Conservation (phyloP, 805 yeast species). For the Scheffersomyces stipitis region DNA sequence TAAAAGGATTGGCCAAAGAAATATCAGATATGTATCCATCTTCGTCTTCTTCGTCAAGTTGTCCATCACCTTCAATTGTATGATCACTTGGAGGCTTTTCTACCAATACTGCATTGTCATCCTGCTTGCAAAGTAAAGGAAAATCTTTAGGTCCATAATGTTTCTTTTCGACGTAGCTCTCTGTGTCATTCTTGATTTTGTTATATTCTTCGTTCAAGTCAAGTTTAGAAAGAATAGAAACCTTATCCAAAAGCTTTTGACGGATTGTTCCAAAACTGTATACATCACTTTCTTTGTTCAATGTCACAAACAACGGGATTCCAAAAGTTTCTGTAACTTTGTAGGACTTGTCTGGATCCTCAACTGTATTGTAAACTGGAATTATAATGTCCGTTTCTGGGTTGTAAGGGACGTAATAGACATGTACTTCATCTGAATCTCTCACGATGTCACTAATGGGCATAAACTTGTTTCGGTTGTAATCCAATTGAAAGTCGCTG, state of each 20-base stretch:
- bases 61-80: not conserved
- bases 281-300: constrained; percentile 49
- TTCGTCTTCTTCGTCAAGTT: constrained; percentile 13
- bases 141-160: constrained; percentile 30
- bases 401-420: constrained; percentile 57
- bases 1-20: constrained; percentile 53
- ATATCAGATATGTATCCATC: constrained; percentile 47
- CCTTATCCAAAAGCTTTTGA: constrained; percentile 49
- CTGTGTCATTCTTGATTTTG: constrained; percentile 12
- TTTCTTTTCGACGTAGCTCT: constrained; percentile 13
- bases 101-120: constrained; percentile 17
- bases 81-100: constrained; percentile 7
- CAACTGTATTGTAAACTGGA: constrained; percentile 55
- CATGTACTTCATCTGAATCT: constrained; percentile 60
- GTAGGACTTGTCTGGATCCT: constrained; percentile 36
- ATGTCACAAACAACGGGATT: constrained; percentile 69
- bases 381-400: constrained; percentile 42
- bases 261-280: constrained; percentile 58
- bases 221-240: constrained; percentile 21
- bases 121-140: constrained; percentile 24
- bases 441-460: constrained; percentile 69
- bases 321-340: constrained; percentile 58
- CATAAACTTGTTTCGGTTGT: constrained; percentile 50
- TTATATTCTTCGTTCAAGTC: constrained; percentile 22
- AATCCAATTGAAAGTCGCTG: constrained; percentile 63